A percentile compares a stretch with the other conserved stretches of the same genome.
These are phyloP conservation scores for Annona squamosa DNA, from an alignment of 164 flowering plant genomes.

Conservation along the genomic window DNA sequence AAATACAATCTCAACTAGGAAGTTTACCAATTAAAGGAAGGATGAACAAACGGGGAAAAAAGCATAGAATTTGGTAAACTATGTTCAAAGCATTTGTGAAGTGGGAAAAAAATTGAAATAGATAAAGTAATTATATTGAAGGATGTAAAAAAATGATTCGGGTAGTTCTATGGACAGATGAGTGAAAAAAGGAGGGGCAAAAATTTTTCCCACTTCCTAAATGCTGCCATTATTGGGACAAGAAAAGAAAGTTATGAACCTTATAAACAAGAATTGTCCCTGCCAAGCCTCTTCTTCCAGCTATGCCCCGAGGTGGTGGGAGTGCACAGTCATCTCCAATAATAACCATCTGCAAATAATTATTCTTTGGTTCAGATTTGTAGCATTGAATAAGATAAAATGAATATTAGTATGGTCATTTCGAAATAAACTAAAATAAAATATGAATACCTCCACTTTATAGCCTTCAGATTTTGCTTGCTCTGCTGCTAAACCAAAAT, in stretches of 20 bases:
- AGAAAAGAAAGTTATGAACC: slow-evolving; percentile 31
- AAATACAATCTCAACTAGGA: too few species aligned
- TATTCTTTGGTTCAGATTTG: background rate
- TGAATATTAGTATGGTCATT: background rate
- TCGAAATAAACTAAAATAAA: background rate
- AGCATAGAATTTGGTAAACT: background rate
- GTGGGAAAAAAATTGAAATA: too few species aligned
- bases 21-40: background rate
- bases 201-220: too few species aligned
- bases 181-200: too few species aligned
- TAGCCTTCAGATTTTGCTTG: slow-evolving; percentile 95
- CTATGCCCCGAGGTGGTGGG: slow-evolving; percentile 92
- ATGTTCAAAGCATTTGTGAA: too few species aligned
- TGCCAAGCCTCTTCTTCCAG: slow-evolving; percentile 96
- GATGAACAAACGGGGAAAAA: background rate
- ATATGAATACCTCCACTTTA: slow-evolving; percentile 61
- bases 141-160: too few species aligned
- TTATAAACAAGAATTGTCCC: slow-evolving; percentile 90
- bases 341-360: slow-evolving; percentile 59
- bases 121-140: too few species aligned
- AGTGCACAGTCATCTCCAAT: slow-evolving; percentile 99
- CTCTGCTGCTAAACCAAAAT: slow-evolving; percentile 96
- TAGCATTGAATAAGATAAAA: background rate
- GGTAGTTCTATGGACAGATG: too few species aligned
- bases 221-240: background rate